These are phyloP conservation scores for Trifolium pratense DNA, from an alignment of 306 rosid species.

Conservation along the genomic window DNA sequence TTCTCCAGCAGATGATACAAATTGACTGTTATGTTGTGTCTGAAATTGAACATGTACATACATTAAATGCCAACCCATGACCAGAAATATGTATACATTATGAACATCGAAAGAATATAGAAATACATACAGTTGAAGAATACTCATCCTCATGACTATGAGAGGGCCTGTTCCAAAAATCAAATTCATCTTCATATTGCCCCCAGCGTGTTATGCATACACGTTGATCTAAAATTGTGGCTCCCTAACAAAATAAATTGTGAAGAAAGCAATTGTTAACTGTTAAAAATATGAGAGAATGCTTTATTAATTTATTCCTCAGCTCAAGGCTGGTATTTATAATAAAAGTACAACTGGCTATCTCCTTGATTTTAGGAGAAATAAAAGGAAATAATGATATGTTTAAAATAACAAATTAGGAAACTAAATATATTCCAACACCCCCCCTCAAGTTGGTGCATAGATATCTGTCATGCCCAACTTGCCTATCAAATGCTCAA, in stretches of 20 bases:
- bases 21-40: slow-evolving; percentile 55
- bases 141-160: slow-evolving; percentile 52
- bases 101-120: neutral
- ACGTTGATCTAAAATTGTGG: slow-evolving; percentile 86
- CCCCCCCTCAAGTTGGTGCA: no score
- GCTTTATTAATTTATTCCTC: no score
- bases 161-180: slow-evolving; percentile 70
- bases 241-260: slow-evolving; percentile 67
- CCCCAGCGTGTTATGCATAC: slow-evolving; percentile 98
- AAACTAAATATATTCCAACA: no score
- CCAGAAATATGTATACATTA: slow-evolving; percentile 15
- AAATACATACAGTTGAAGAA: slow-evolving; percentile 57
- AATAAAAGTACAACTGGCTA: no score
- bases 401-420: no score
- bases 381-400: no score
- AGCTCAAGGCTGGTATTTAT: no score
- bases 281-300: no score
- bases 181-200: slow-evolving; percentile 64
- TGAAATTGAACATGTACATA: slow-evolving; percentile 31
- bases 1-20: slow-evolving; percentile 73
- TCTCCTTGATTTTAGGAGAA: no score
- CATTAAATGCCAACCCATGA: neutral
- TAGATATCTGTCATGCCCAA: no score
- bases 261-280: neutral
- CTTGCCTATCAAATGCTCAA: no score